phyloP scores from a whole-genome alignment of 2,329 filamentous ascomycete species.

The Exophiala lecanii-corni region DNA sequence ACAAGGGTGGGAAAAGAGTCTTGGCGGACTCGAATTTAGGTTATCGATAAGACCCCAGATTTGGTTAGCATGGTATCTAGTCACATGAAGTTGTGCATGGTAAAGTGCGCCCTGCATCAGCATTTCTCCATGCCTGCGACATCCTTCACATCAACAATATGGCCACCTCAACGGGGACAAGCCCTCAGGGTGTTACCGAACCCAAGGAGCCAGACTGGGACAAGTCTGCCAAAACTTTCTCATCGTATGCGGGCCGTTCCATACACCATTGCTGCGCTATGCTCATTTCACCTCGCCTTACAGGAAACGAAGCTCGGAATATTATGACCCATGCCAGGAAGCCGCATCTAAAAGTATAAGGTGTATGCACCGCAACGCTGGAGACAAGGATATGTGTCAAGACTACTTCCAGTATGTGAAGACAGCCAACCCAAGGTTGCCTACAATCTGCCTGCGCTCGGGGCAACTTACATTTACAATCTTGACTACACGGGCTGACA shows the following conservation, averaged over 20 bases:
- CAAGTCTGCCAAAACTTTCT: constrained; percentile 16
- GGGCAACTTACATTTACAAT: too few relatives aligned
- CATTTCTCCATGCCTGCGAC: too few relatives aligned
- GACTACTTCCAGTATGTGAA: constrained; percentile 87
- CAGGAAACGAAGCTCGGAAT: constrained; percentile 85
- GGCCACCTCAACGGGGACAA: constrained; percentile 15
- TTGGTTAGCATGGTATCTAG: too few relatives aligned
- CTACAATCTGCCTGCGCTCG: too few relatives aligned
- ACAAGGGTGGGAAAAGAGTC: too few relatives aligned
- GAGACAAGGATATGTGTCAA: constrained; percentile 80
- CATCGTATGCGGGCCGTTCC: constrained; percentile 14
- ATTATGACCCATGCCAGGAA: constrained; percentile 92
- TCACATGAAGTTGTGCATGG: too few relatives aligned
- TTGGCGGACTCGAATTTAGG: not conserved
- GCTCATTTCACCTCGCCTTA: not conserved
- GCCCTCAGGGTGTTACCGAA: constrained; percentile 8
- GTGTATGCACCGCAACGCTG: constrained; percentile 83
- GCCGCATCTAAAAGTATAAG: constrained; percentile 78
- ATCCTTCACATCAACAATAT: too few relatives aligned
- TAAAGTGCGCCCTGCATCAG: too few relatives aligned
- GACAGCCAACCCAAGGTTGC: too few relatives aligned
- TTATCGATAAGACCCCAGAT: constrained; percentile 9
- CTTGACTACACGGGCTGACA: too few relatives aligned
- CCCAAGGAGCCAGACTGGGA: constrained; percentile 15
- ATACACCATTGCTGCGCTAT: not conserved